Percentiles rank a stretch among this genome's conserved stretches.
These are phyloP conservation scores for Rhodotorula kratochvilovae DNA, from an alignment of 768 basidiomycete genomes.

Conservation along the genomic window DNA sequence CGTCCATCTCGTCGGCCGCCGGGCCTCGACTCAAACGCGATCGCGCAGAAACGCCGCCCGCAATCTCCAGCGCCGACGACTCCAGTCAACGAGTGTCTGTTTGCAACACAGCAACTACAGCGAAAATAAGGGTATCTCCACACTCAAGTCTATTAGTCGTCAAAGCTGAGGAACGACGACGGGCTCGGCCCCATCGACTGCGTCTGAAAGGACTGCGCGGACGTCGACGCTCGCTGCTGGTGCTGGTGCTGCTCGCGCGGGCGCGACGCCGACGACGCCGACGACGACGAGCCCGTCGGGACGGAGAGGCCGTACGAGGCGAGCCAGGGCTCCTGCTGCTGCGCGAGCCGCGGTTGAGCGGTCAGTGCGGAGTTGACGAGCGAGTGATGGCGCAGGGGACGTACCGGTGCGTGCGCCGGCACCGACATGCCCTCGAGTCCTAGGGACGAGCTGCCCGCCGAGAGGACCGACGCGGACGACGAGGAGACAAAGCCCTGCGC, in stretches of 20 bases:
- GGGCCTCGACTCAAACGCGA: background rate
- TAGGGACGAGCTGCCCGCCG: background rate
- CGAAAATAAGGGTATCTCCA: background rate
- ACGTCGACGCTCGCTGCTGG: too few species aligned
- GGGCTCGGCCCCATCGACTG: too few species aligned
- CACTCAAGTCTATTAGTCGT: background rate
- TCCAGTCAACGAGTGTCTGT: too few species aligned
- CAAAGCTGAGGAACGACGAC: background rate
- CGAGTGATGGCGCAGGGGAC: background rate
- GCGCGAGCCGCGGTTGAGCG: too few species aligned
- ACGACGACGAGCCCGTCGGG: background rate
- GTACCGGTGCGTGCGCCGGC: background rate
- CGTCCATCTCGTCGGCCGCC: background rate
- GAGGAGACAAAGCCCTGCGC: background rate
- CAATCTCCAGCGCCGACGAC: background rate
- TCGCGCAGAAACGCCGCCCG: background rate
- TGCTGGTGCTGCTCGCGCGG: too few species aligned
- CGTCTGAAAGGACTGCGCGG: too few species aligned
- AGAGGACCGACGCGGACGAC: background rate
- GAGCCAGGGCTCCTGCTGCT: conserved; percentile 5
- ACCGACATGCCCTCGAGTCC: background rate
- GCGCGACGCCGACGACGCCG: background rate
- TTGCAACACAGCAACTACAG: too few species aligned
- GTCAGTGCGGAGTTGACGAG: too few species aligned
- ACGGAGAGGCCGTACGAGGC: background rate